phyloP scores from a whole-genome alignment of 495 filamentous ascomycete species.

The Penicillium dipodomyicola region DNA sequence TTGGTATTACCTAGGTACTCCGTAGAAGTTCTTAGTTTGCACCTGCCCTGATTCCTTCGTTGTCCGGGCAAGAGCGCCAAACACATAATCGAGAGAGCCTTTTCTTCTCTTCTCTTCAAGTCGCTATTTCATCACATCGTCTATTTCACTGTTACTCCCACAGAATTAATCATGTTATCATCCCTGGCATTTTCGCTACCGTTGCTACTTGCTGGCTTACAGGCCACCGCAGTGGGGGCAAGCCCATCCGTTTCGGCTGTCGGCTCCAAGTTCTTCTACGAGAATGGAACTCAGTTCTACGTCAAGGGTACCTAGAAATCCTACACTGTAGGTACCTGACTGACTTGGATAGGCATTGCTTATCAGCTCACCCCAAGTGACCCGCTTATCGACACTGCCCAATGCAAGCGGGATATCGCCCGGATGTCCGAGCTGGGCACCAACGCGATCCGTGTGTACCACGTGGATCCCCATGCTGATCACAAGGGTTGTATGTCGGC shows the following conservation, averaged over 20 bases:
- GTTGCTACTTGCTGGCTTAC: conserved; percentile 33
- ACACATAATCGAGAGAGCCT: neutral
- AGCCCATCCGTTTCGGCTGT: conserved; percentile 62
- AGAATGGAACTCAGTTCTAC: conserved; percentile 74
- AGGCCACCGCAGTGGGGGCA: conserved; percentile 28
- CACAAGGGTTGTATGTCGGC: conserved; percentile 74
- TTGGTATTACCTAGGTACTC: no score
- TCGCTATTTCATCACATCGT: neutral
- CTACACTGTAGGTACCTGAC: conserved; percentile 8
- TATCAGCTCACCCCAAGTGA: conserved; percentile 68
- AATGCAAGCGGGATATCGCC: conserved; percentile 74
- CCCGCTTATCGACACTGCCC: conserved; percentile 68
- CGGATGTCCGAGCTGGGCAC: conserved; percentile 78
- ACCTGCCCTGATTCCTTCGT: neutral
- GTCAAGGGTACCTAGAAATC: conserved; percentile 62
- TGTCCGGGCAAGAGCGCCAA: neutral
- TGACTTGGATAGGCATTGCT: conserved; percentile 57
- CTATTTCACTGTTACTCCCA: neutral
- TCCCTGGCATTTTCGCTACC: conserved; percentile 23
- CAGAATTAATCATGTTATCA: conserved; percentile 25
- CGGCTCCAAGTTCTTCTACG: conserved; percentile 83
- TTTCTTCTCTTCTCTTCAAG: neutral
- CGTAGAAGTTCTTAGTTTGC: neutral
- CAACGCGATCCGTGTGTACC: conserved; percentile 87
- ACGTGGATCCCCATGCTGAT: conserved; percentile 67